A percentile compares a stretch with the other conserved stretches of the same genome.
These are phyloP conservation scores for Podosphaera xanthii DNA, from an alignment of 2,329 filamentous ascomycete genomes.

Conservation along the genomic window DNA sequence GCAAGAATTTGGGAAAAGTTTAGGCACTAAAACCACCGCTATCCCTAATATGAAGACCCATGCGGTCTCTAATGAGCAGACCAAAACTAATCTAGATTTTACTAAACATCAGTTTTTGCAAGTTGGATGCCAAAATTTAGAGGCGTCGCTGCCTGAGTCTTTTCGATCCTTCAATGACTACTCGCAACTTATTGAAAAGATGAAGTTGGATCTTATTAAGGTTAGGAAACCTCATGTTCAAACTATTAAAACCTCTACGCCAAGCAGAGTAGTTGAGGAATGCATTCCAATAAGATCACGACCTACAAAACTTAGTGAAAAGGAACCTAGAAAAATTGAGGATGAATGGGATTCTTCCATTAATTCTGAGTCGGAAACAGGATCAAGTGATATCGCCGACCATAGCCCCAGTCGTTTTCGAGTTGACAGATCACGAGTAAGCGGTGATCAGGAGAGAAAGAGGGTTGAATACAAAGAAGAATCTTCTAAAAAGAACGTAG, in stretches of 20 bases:
- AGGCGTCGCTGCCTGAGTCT: constrained; percentile 5
- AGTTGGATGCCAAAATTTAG: constrained; percentile 17
- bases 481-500: too few species aligned
- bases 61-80: background rate
- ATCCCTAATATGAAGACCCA: constrained; percentile 11
- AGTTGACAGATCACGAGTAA: too few species aligned
- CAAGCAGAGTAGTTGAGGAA: background rate
- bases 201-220: constrained; percentile 12
- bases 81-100: constrained; percentile 29
- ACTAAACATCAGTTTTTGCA: constrained; percentile 27
- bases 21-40: constrained; percentile 5
- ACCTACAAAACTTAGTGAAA: too few species aligned
- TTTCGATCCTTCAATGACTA: constrained; percentile 11
- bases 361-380: constrained; percentile 4
- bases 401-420: too few species aligned
- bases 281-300: too few species aligned
- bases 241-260: background rate
- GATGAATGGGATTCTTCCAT: constrained; percentile 11
- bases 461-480: too few species aligned
- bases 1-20: constrained; percentile 36
- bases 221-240: constrained; percentile 10
- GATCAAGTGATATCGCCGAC: background rate
- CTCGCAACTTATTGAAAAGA: constrained; percentile 11
- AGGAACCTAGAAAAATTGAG: constrained; percentile 2
- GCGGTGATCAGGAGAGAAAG: too few species aligned